Evolutionary conservation across 768 basidiomycete species (phyloP).

Genomic region (Cubamyces sp.): DNA sequence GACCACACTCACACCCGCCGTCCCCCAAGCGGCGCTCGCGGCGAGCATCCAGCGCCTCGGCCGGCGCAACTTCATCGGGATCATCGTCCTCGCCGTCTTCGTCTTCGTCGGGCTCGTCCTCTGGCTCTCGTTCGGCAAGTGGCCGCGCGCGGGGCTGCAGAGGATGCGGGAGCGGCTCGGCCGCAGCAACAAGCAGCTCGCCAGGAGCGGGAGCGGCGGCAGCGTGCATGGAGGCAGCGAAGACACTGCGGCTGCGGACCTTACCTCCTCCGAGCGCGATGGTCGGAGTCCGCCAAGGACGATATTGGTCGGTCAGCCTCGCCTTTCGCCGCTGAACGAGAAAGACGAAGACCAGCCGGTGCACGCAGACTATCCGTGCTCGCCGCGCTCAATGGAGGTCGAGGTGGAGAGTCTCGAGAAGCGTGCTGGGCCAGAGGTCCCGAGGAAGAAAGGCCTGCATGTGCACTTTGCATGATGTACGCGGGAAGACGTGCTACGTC

Average conservation of each 20-base stretch:
- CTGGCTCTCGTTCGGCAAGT: slow-evolving; percentile 33
- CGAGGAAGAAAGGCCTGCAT: slow-evolving; percentile 1
- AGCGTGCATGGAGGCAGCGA: neutral
- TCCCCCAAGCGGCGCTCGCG: slow-evolving; percentile 16
- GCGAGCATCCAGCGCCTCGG: slow-evolving; percentile 15
- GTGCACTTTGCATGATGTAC: slow-evolving; percentile 18
- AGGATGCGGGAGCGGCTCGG: slow-evolving; percentile 17
- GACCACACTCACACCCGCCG: slow-evolving; percentile 8
- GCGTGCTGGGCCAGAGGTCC: neutral
- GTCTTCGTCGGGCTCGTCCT: slow-evolving; percentile 32
- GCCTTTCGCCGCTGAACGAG: neutral
- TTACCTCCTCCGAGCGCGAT: neutral
- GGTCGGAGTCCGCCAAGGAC: no score
- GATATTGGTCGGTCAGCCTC: no score
- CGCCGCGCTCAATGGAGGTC: slow-evolving; percentile 6
- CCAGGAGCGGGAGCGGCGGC: neutral
- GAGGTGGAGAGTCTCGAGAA: slow-evolving; percentile 16
- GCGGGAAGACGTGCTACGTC: neutral
- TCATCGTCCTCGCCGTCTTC: slow-evolving; percentile 33
- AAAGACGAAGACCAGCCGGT: neutral
- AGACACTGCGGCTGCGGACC: neutral
- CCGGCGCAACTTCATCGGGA: slow-evolving; percentile 31
- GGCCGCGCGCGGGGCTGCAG: slow-evolving; percentile 21
- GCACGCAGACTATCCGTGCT: neutral
- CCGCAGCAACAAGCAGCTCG: neutral